Conservation (phyloP, 2,329 filamentous ascomycete species). For the Diaporthe humulicola region DNA sequence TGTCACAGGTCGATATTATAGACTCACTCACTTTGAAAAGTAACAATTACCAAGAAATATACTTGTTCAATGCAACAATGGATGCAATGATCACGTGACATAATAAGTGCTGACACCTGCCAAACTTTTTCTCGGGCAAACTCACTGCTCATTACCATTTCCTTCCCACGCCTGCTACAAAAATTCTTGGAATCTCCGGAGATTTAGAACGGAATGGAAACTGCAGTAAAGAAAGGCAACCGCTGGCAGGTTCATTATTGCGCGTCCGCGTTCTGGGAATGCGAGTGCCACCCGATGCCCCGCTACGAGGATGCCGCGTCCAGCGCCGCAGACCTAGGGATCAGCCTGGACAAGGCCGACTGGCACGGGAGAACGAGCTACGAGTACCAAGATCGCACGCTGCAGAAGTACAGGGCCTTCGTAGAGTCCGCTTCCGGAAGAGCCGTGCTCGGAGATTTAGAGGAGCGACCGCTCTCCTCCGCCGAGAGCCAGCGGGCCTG, state of each 20-base stretch:
- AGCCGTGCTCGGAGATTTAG: neutral
- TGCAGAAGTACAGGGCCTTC: neutral
- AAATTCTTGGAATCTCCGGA: neutral
- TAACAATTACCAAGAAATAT: too few relatives aligned
- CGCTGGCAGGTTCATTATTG: neutral
- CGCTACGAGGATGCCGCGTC: neutral
- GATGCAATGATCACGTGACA: too few relatives aligned
- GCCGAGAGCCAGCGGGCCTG: conserved; percentile 1
- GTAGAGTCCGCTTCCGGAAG: neutral
- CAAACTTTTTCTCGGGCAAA: neutral
- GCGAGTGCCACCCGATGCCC: neutral
- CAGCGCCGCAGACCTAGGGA: neutral
- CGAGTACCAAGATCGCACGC: neutral
- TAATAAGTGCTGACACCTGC: neutral
- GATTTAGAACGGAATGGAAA: neutral
- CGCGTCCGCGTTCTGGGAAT: neutral
- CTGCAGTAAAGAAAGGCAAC: neutral
- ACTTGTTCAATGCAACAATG: too few relatives aligned
- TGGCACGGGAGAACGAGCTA: neutral
- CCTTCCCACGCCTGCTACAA: neutral
- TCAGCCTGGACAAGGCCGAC: neutral
- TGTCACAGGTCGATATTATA: too few relatives aligned
- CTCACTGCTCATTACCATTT: neutral
- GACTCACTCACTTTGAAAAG: too few relatives aligned
- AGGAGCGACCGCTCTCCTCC: neutral